Evolutionary conservation across 805 yeast genomes (phyloP), one percentile per base, ranked within the genome.

Genomic region (Starmerella bombi): DNA sequence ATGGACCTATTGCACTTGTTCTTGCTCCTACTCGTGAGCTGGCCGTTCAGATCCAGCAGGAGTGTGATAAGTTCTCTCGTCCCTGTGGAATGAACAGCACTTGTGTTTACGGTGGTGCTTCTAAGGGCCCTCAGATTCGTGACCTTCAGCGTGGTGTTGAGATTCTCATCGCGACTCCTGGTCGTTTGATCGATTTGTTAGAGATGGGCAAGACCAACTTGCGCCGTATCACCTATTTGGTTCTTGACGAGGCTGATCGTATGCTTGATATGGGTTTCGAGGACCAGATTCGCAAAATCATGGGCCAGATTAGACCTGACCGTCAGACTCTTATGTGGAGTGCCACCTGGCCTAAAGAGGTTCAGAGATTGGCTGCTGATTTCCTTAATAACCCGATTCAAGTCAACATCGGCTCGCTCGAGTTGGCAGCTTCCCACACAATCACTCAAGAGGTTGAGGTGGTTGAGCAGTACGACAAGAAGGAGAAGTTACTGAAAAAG

Each of bases 211-310:
- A 81, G 70, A 91, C 97, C 45, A 91, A 88, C 68, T 72, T 91
- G 58, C 78, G 82, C 63, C 82, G 97, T 70, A 95, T 91, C 49
- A 91, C 97, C 40, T 91, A 91, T 67, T 73, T 91, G 62, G 97
- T 91, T 48, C 73, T 91, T 57, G 98, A 91, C 66, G 98, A 91
- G 75, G 98, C 98, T 58, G 98, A 91, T 67, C 82, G 98, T 73
- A 91, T 91, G 98, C 76, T 91, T 68, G 98, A 91, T 71, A 91
- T 91, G 98, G 98, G 98, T 64, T 91, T 91, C 64, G 98, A 91
- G 72, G 97, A 97, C 53, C 97, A 88, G 74, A 91, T 91, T 65
- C 79, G 98, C 73, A 88, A 88, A 69, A 91, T 91, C 64, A 88
- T 91, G 53, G 86, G 80, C 56, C 97, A 88, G 72, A 91, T 91